Evolutionary conservation across 352 stramenopile genomes (phyloP).

Genomic region (Globisporangium abappressorium): DNA sequence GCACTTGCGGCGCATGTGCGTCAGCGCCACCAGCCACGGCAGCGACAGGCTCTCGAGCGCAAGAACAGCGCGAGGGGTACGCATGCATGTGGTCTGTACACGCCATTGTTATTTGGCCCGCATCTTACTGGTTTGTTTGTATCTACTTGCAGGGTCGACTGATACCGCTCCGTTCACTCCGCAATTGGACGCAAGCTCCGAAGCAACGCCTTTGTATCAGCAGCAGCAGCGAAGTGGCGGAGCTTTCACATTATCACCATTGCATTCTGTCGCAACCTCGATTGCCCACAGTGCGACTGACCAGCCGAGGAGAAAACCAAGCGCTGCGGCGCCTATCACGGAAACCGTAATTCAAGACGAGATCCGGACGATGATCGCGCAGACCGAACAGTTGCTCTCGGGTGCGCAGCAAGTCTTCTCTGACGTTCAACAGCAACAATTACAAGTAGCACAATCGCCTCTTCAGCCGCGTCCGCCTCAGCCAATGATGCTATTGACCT

Average conservation of each 20-base stretch:
- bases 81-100: not conserved
- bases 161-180: not conserved
- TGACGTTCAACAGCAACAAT: not conserved
- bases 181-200: not conserved
- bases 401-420: not conserved
- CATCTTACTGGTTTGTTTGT: not conserved
- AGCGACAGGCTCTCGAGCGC: not conserved
- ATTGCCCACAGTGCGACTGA: not conserved
- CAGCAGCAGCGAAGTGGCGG: not conserved
- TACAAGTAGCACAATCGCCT: not conserved
- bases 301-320: constrained; percentile 3
- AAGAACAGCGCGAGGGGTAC: constrained; percentile 1
- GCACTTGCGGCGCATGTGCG: not conserved
- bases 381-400: constrained; percentile 18
- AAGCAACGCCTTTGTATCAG: not conserved
- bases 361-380: constrained; percentile 17
- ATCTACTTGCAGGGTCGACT: not conserved
- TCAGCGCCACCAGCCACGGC: not conserved
- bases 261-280: not conserved
- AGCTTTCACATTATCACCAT: not conserved
- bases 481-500: not conserved
- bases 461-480: not conserved
- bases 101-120: not conserved
- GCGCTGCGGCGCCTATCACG: not conserved
- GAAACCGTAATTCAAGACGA: constrained; percentile 11